Base-by-base conservation (phyloP, 306 rosid genomes). In the Cucurbita argyrosperma region DNA sequence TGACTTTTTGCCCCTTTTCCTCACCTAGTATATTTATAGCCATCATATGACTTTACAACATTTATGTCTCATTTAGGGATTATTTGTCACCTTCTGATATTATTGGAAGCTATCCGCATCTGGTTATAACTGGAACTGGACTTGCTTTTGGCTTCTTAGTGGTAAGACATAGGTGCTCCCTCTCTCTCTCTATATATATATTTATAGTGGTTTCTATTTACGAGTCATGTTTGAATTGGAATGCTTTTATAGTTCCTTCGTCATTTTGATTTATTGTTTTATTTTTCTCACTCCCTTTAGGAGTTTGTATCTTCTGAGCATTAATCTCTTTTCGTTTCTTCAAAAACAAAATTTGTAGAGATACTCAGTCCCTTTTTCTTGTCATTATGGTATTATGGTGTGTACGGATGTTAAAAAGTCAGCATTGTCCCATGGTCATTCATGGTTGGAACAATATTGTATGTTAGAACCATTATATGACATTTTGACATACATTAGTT, bases 71-170 rank as follows among this genome's bases (percentile, higher is more conserved):
- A 79, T 69, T 23, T 86, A 91, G 99, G 99, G 88, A 90, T 80
- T 83, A 87, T 80, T 84, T 91, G 85, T 95, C 97, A 79, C 96
- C 97, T 54, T 86, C 96, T 43, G 89, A 87, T 81, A 84, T 91
- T 71, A 70, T 89, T 30, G 80, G 80, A 64, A 87, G 76, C 57
- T 88, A 89, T 82, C 97, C 93, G 53, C 96, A 91, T 87, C 80
- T 95, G 78, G 90, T 89, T 57, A 26, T 26, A 26, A 37, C 85
- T 81, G 99, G 97, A 84, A 88, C 93, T 9, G 96, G 96, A 76
- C 97, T 91, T 76, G 90, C 92, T 76, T 95, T 91, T 74, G 97
- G 97, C 69, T 91, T 78, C 76, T 88, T 95, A 69, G 99, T 95
- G 96, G 99, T 95, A 80, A 83, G 88, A 76, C 55, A 74, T 42